Evolutionary conservation across 2,329 filamentous ascomycete genomes (phyloP).

Genomic region (Pseudogymnoascus sp.): DNA sequence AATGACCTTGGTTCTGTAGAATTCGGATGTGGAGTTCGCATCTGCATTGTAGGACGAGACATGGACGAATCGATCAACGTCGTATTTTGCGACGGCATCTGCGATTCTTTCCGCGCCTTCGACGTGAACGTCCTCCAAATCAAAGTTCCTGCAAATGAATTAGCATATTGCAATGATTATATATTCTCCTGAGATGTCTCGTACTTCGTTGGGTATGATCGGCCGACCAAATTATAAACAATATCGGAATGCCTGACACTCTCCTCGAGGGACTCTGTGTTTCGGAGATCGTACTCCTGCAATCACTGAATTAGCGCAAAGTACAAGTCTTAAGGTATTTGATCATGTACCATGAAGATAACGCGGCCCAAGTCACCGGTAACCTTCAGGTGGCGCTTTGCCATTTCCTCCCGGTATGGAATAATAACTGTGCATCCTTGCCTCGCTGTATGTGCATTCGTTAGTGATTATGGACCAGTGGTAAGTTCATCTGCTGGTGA

Average conservation of each 20-base stretch:
- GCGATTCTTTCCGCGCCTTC: conserved; percentile 88
- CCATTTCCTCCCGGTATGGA: conserved; percentile 94
- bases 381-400: conserved; percentile 92
- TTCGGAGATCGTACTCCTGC: conserved; percentile 88
- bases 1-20: conserved; percentile 76
- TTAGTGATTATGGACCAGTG: conserved; percentile 16
- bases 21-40: conserved; percentile 72
- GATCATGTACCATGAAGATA: conserved; percentile 60
- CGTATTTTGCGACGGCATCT: conserved; percentile 93
- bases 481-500: conserved; percentile 13
- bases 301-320: conserved; percentile 2
- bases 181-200: conserved; percentile 21
- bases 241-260: conserved; percentile 95
- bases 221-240: conserved; percentile 91
- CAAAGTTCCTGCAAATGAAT: conserved; percentile 67
- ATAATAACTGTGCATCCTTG: conserved; percentile 91
- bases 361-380: conserved; percentile 89
- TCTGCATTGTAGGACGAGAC: conserved; percentile 91
- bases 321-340: neutral
- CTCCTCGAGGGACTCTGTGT: conserved; percentile 92
- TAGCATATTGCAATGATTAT: conserved; percentile 20
- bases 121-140: conserved; percentile 83
- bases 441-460: conserved; percentile 50
- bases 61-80: conserved; percentile 93
- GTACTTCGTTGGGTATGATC: conserved; percentile 93